phyloP scores from a whole-genome alignment of 306 rosid genomes.

The Erythrophleum fordii region DNA sequence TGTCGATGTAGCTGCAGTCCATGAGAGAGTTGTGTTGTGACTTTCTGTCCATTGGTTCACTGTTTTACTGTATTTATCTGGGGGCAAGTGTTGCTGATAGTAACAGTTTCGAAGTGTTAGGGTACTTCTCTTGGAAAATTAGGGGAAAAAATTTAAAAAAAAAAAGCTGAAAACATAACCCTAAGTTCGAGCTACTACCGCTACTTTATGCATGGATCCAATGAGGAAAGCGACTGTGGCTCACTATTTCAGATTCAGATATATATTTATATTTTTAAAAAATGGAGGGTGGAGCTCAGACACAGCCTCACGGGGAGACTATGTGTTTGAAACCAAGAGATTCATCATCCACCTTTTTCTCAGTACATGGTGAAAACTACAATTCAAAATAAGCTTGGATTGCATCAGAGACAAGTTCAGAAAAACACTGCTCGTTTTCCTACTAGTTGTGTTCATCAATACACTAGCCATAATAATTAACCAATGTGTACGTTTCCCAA shows the following conservation, averaged over 20 bases:
- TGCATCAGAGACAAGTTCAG: slow-evolving; percentile 38
- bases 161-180: slow-evolving; percentile 45
- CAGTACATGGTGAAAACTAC: slow-evolving; percentile 59
- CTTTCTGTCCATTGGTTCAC: slow-evolving; percentile 46
- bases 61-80: slow-evolving; percentile 52
- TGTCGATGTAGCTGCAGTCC: slow-evolving; percentile 47
- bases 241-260: slow-evolving; percentile 52
- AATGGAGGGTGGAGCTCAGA: slow-evolving; percentile 32
- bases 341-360: slow-evolving; percentile 44
- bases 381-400: slow-evolving; percentile 51
- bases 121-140: slow-evolving; percentile 34
- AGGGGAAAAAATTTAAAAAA: slow-evolving; percentile 10
- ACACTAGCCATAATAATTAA: slow-evolving; percentile 27
- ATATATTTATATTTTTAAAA: slow-evolving; percentile 5
- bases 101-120: slow-evolving; percentile 45
- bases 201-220: slow-evolving; percentile 50
- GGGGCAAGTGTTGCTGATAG: slow-evolving; percentile 48
- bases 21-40: slow-evolving; percentile 33
- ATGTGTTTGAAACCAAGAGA: slow-evolving; percentile 39
- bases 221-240: slow-evolving; percentile 52
- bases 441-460: slow-evolving; percentile 41
- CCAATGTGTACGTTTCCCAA: slow-evolving; percentile 16
- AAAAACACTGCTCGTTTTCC: slow-evolving; percentile 50
- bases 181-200: slow-evolving; percentile 44
- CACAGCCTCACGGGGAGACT: slow-evolving; percentile 44